Conservation (phyloP, 73 alveolate genomes). For the Paramecium bursaria region DNA sequence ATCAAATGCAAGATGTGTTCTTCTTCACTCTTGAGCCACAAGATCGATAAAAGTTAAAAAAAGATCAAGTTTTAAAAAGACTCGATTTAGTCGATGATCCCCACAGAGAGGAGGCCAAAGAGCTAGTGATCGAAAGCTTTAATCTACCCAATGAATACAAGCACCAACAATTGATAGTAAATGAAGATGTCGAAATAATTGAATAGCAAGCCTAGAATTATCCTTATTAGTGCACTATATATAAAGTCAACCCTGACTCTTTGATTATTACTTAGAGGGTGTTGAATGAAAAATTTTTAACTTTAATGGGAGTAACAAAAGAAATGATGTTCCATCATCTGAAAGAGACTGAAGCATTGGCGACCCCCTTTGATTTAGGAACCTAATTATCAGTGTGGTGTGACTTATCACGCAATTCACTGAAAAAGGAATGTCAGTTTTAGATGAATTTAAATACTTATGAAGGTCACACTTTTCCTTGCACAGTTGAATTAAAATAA, state of each 20-base stretch:
- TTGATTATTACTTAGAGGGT: conserved; percentile 16
- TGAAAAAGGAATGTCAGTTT: not conserved
- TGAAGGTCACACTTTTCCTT: conserved; percentile 29
- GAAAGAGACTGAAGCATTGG: conserved; percentile 26
- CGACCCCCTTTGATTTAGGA: conserved; percentile 46
- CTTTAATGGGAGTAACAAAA: conserved; percentile 47
- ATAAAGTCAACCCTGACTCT: conserved; percentile 42
- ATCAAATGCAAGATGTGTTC: conserved; percentile 22
- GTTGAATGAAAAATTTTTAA: conserved; percentile 35
- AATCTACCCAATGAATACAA: not conserved
- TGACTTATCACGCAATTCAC: conserved; percentile 18
- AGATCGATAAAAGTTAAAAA: not conserved
- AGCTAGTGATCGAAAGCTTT: not conserved
- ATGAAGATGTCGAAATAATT: conserved; percentile 8
- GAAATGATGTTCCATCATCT: conserved; percentile 55
- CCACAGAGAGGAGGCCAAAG: not conserved
- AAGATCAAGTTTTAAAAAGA: not conserved
- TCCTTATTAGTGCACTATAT: conserved; percentile 53
- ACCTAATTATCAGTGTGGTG: conserved; percentile 14
- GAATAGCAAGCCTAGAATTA: conserved; percentile 27
- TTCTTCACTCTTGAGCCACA: conserved; percentile 37
- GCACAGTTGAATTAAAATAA: conserved; percentile 38
- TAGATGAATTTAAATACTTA: conserved; percentile 24
- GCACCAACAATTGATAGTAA: not conserved
- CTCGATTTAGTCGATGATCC: conserved; percentile 2